Base-by-base conservation (phyloP, 2,329 filamentous ascomycete species). In the Conoideocrella luteorostrata region DNA sequence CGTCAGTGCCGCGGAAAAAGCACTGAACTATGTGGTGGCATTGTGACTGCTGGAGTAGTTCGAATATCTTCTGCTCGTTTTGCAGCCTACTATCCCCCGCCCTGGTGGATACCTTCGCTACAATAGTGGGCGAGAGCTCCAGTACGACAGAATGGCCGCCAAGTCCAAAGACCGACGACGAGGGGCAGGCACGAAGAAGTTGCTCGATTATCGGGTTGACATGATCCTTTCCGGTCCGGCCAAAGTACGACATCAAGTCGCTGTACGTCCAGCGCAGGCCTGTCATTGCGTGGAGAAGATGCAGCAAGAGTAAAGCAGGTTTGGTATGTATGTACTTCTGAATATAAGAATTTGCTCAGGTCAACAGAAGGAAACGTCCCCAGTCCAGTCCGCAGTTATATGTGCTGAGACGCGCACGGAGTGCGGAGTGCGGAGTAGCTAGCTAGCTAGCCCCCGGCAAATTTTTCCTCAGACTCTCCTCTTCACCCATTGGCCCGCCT, bases 101-200 rank as follows among this genome's bases (percentile, higher is more conserved):
- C 29, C 50, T 13, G 11, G 52, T 40, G 22, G 34, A 43, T n/a
- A 51, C 47, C 41, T 51, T 52, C 20, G 50, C 50, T 12, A 36
- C 49, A 35, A 51, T 50, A 5, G 15, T 24, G n/a, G 48, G 21
- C n/a, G 46, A 45, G 47, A 51, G 36, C 12, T 39, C 15, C 15
- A 53, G 45, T 7, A 52, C 44, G 26, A 53, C 47, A 9, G 50
- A 51, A 43, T 51, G 44, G 34, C 48, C 50, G 21, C 50, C 50
- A 17, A 47, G 26, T 13, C 29, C 41, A 26, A 49, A 53, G 21
- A 53, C 30, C 12, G 32, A 44, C 7, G 51, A 50, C 20, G 30
- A 34, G 13, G 46, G 47, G 33, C 47, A 52, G 18, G 37, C 15
- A 12, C 23, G 30, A 15, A 52, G 47, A 17, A 44, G 37, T 23